Base-by-base conservation (phyloP, 768 basidiomycete species). In the Lactarius sp. region DNA sequence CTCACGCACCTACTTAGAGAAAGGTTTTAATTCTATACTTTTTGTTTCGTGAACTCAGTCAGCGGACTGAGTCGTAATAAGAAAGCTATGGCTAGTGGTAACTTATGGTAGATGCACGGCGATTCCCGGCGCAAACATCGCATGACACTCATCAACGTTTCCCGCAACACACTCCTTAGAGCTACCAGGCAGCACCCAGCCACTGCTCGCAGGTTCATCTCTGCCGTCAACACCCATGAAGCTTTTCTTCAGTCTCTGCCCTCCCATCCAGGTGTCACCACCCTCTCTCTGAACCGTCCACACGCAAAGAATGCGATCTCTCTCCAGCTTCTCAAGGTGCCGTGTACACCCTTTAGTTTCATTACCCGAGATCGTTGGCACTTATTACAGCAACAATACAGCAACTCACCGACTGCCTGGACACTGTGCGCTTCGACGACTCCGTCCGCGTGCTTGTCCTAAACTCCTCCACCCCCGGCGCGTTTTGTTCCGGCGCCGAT, bases 401-500 rank as follows among this genome's bases (percentile, higher is more conserved):
- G 66, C 62, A 67, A 61, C 44, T 68, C 55, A 37, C 39, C 22
- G 56, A 66, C n/a, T 68, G 58, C 50, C 37, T 56, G 56, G 39
- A 63, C 54, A 39, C 47, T 50, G 31, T 46, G 20, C 61, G 52
- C 47, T 56, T 31, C 52, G 60, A 41, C 72, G 92, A 90, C 85
- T 93, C 78, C 61, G 79, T 87, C 57, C 87, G 93, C 61, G 84
- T 88, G 0, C 81, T 98, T 63, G 85, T 98, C 59, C 73, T 98
- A n/a, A 83, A 87, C 58, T 94, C 94, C 7, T 82, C 90, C 0
- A 82, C 85, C 0, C 68, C 79, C n/a, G 86, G 85, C 27, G 80
- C 90, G 3, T 98, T 97, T 75, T 98, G 94, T 72, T 87, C 94
- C 16, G 94, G 94, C 12, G 94, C 94, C 8, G 94, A 98, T 73